phyloP scores from a whole-genome alignment of 192 early-diverging fungal species.

The Diversispora epigaea region DNA sequence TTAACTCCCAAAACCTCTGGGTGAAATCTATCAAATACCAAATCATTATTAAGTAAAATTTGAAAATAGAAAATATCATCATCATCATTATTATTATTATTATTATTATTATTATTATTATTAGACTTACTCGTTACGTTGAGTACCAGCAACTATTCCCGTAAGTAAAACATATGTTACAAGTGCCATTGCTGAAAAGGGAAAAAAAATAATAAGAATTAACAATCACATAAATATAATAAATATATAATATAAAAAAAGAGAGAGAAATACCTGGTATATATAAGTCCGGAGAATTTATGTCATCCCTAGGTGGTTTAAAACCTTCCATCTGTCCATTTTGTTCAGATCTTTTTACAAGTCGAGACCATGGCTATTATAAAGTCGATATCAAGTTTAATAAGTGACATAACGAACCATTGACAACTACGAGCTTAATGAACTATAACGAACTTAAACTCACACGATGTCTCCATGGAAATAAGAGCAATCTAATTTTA shows the following conservation, averaged over 20 bases:
- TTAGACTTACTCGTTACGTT: conserved; percentile 39
- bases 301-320: conserved; percentile 83
- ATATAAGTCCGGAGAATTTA: conserved; percentile 95
- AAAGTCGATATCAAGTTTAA: conserved; percentile 70
- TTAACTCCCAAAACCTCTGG: conserved; percentile 85
- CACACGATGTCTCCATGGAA: conserved; percentile 87
- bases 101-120: too few relatives aligned
- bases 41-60: conserved; percentile 2
- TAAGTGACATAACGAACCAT: not conserved
- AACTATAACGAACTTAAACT: not conserved
- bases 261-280: conserved; percentile 65
- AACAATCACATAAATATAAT: conserved; percentile 5
- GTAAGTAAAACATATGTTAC: conserved; percentile 86
- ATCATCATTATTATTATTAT: too few relatives aligned
- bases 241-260: not conserved
- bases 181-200: conserved; percentile 70
- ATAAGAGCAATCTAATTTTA: conserved; percentile 81
- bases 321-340: conserved; percentile 77
- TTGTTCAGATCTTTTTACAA: conserved; percentile 70
- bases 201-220: not conserved
- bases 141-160: conserved; percentile 65
- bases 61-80: conserved; percentile 23
- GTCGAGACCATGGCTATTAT: conserved; percentile 71
- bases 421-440: not conserved
- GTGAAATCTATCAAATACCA: conserved; percentile 60